Conservation (phyloP, 2,329 filamentous ascomycete species). For the Alternaria brassicicola region DNA sequence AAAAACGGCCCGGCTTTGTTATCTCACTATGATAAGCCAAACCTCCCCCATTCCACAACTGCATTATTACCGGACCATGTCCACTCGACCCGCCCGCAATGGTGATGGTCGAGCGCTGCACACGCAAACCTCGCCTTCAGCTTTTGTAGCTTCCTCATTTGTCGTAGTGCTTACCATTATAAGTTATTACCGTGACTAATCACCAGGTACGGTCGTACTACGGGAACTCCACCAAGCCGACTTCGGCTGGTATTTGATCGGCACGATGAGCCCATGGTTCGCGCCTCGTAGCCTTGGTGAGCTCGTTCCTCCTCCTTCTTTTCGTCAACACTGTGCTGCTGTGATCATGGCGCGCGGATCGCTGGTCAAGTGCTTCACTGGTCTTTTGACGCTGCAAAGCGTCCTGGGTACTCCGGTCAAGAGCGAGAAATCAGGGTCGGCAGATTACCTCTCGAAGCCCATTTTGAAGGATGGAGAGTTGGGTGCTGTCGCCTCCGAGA, state of each 20-base stretch:
- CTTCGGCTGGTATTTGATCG: constrained; percentile 16
- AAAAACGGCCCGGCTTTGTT: constrained; percentile 5
- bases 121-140: constrained; percentile 3
- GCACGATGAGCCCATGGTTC: constrained; percentile 11
- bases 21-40: constrained; percentile 6
- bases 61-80: background rate
- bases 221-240: constrained; percentile 4
- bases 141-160: constrained; percentile 11
- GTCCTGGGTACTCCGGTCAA: constrained; percentile 35
- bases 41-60: background rate
- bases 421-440: constrained; percentile 9
- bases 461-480: constrained; percentile 33
- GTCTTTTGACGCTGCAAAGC: constrained; percentile 37
- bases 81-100: background rate
- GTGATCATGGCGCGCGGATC: constrained; percentile 31
- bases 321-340: constrained; percentile 13
- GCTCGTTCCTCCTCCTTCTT: constrained; percentile 14
- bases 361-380: constrained; percentile 28
- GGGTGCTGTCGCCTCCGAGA: constrained; percentile 57
- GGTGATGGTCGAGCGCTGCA: constrained; percentile 3
- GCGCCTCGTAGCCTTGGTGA: constrained; percentile 5
- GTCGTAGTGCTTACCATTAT: constrained; percentile 5
- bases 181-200: constrained; percentile 7
- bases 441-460: constrained; percentile 16
- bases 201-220: background rate